A percentile compares a stretch with the other conserved stretches of the same genome.
Conservation (phyloP, 176 grass and related monocot genomes). For the Raddia distichophylla region DNA sequence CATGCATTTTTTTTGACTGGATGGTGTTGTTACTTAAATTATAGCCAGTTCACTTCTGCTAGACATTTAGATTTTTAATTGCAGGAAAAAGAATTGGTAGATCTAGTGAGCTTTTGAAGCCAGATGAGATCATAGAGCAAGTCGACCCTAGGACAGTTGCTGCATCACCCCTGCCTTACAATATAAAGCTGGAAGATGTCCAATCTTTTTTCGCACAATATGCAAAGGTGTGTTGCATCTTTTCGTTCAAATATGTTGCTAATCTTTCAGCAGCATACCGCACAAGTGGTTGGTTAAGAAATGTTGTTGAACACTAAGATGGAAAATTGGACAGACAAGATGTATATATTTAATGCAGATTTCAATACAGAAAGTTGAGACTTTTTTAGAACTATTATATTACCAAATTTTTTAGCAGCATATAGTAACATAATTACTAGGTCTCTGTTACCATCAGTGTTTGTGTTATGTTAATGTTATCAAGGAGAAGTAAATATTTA, state of each 20-base stretch:
- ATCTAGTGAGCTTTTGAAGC: conserved; percentile 42
- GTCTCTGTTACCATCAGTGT: not conserved
- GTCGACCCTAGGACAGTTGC: conserved; percentile 66
- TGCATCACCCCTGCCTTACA: conserved; percentile 69
- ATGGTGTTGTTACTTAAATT: not conserved
- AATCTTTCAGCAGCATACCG: not conserved
- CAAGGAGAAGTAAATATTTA: not conserved
- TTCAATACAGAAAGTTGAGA: not conserved
- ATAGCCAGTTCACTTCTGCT: not conserved
- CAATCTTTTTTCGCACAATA: conserved; percentile 65
- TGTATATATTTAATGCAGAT: not conserved
- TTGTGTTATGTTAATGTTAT: not conserved
- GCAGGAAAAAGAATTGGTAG: conserved; percentile 73
- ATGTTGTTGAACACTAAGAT: not conserved
- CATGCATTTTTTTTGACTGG: not conserved
- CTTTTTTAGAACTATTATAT: not conserved
- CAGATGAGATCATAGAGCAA: conserved; percentile 67
- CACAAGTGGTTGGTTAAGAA: not conserved
- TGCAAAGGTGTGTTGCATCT: conserved; percentile 54
- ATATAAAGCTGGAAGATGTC: conserved; percentile 69
- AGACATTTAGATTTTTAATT: conserved; percentile 1
- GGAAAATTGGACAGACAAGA: not conserved
- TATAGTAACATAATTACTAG: not conserved
- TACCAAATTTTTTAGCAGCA: not conserved
- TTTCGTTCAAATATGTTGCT: conserved; percentile 31